Evolutionary conservation across 2,329 filamentous ascomycete genomes (phyloP).

Genomic region (Neurospora sp.): DNA sequence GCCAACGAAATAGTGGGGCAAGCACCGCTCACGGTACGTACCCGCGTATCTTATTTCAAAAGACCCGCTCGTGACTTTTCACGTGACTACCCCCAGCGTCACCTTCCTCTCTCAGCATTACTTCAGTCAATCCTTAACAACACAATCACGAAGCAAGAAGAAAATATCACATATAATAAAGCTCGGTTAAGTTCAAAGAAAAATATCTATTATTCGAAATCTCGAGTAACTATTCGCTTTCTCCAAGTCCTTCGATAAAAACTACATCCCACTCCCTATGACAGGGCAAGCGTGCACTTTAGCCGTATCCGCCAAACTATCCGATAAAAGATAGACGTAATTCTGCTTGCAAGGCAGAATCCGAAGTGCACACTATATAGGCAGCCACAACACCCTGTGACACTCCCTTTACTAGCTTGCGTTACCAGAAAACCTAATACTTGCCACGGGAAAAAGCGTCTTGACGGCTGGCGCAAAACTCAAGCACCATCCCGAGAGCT

Average conservation of each 20-base stretch:
- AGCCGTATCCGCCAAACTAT: too few species aligned
- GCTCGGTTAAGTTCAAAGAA: too few species aligned
- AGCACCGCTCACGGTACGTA: neutral
- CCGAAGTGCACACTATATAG: too few species aligned
- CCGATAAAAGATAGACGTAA: too few species aligned
- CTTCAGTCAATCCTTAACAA: neutral
- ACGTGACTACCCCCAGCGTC: neutral
- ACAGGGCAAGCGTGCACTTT: too few species aligned
- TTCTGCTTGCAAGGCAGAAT: too few species aligned
- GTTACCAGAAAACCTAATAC: neutral
- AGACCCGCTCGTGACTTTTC: neutral
- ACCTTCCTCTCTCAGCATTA: neutral
- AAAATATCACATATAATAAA: neutral
- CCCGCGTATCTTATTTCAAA: neutral
- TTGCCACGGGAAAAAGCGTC: neutral
- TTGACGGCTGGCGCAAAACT: neutral
- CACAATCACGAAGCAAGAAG: neutral
- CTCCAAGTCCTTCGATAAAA: neutral
- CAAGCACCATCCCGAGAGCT: neutral
- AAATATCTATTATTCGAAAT: neutral
- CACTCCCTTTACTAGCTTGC: neutral
- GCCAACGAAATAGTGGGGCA: neutral
- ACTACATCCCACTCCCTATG: neutral
- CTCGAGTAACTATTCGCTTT: neutral
- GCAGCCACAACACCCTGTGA: too few species aligned